phyloP scores from a whole-genome alignment of 2,329 filamentous ascomycete genomes.

The Atkinsonella texensis region DNA sequence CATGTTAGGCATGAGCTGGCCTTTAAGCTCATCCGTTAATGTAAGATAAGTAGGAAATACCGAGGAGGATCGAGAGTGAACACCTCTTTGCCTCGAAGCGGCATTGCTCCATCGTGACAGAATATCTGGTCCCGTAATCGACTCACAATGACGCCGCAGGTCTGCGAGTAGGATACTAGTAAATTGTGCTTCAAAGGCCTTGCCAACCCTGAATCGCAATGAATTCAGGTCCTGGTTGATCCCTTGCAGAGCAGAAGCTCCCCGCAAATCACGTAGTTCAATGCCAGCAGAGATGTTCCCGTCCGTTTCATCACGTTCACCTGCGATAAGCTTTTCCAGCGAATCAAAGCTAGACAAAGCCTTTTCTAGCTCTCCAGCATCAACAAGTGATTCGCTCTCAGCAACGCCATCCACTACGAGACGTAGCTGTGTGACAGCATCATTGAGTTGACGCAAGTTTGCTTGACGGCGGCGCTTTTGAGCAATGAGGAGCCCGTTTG shows the following conservation, averaged over 20 bases:
- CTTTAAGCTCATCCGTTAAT: conserved; percentile 57
- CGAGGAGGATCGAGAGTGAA: conserved; percentile 53
- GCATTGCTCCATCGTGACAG: conserved; percentile 75
- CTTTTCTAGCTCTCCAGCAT: conserved; percentile 69
- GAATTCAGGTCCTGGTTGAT: conserved; percentile 66
- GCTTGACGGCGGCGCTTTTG: conserved; percentile 70
- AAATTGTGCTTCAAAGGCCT: conserved; percentile 74
- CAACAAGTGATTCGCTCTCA: conserved; percentile 68
- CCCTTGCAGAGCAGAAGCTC: conserved; percentile 67
- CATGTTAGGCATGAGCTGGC: conserved; percentile 57
- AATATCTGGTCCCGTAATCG: conserved; percentile 59
- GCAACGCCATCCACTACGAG: conserved; percentile 65
- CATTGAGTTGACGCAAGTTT: conserved; percentile 71
- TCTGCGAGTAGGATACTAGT: conserved; percentile 67
- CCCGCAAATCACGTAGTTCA: conserved; percentile 56
- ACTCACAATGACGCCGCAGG: conserved; percentile 66
- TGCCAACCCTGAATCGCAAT: conserved; percentile 71
- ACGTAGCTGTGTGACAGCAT: conserved; percentile 73
- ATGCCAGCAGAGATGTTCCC: conserved; percentile 17
- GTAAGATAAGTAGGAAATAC: conserved; percentile 68
- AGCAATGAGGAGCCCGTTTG: conserved; percentile 74
- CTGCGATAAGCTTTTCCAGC: conserved; percentile 70
- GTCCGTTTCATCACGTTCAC: conserved; percentile 39
- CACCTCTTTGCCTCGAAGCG: conserved; percentile 58
- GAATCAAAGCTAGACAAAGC: conserved; percentile 68